Conservation (phyloP, 225 moss, liverwort and hornwort species). For the Pleurozium schreberi region DNA sequence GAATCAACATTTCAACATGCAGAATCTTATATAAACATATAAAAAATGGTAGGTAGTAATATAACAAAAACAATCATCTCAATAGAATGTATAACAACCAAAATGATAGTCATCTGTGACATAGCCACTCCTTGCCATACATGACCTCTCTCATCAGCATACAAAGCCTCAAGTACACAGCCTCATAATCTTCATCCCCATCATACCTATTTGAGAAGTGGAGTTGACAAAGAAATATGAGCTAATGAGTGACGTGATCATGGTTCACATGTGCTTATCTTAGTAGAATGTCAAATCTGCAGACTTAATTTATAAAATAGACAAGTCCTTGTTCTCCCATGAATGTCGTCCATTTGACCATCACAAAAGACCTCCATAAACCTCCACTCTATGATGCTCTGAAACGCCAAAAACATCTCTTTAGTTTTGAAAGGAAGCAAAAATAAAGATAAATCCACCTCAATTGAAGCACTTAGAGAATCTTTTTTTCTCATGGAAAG, state of each 20-base stretch:
- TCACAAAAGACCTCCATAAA: slow-evolving; percentile 69
- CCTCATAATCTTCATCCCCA: slow-evolving; percentile 79
- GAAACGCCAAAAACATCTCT: slow-evolving; percentile 16
- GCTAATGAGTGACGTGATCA: neutral
- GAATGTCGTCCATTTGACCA: slow-evolving; percentile 60
- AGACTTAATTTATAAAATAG: slow-evolving; percentile 58
- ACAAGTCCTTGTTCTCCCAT: slow-evolving; percentile 36
- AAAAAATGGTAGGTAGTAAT: neutral
- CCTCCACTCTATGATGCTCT: slow-evolving; percentile 35
- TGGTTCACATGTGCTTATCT: neutral
- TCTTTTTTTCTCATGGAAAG: too few relatives aligned
- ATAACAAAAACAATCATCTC: neutral
- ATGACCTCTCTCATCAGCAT: slow-evolving; percentile 61
- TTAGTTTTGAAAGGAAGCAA: neutral
- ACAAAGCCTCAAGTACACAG: slow-evolving; percentile 61
- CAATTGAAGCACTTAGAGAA: neutral
- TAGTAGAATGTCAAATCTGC: slow-evolving; percentile 8
- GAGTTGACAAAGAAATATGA: neutral
- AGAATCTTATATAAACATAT: neutral
- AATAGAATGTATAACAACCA: neutral
- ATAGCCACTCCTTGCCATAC: slow-evolving; percentile 43
- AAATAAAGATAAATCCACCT: neutral
- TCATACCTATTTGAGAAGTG: slow-evolving; percentile 32
- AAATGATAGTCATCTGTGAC: slow-evolving; percentile 34
- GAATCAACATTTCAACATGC: neutral